Conservation (phyloP, 306 rosid genomes). For the Lathyrus tuberosus region DNA sequence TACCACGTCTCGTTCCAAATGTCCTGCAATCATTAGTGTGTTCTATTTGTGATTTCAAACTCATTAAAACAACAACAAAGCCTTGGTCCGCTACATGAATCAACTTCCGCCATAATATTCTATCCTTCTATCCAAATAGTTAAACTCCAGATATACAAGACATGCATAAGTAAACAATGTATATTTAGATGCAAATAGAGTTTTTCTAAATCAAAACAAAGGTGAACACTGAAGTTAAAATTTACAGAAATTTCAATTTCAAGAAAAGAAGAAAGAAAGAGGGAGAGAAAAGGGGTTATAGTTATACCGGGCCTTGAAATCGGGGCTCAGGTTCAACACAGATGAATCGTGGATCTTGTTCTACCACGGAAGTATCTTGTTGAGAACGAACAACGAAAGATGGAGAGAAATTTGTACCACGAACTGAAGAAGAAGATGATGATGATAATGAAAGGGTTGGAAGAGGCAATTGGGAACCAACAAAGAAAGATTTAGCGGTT, state of each 20-base stretch:
- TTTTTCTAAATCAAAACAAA: background rate
- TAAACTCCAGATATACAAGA: too few species aligned
- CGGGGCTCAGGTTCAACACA: slow-evolving; percentile 80
- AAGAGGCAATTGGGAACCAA: slow-evolving; percentile 43
- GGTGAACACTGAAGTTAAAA: background rate
- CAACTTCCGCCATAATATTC: too few species aligned
- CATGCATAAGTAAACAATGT: too few species aligned
- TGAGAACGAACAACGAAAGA: slow-evolving; percentile 49
- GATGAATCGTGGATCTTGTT: slow-evolving; percentile 69
- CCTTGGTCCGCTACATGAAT: too few species aligned
- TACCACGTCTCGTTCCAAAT: slow-evolving; percentile 95
- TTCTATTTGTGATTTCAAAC: too few species aligned
- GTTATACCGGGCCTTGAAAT: slow-evolving; percentile 69
- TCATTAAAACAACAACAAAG: too few species aligned
- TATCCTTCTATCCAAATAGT: too few species aligned
- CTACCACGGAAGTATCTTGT: slow-evolving; percentile 42
- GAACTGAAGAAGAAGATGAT: background rate
- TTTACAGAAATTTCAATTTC: background rate
- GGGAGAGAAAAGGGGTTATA: background rate
- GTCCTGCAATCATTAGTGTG: slow-evolving; percentile 53
- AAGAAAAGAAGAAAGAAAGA: background rate
- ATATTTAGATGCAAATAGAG: background rate
- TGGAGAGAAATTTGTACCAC: slow-evolving; percentile 35
- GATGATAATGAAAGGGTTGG: slow-evolving; percentile 41
- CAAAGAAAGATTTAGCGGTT: slow-evolving; percentile 41